Evolutionary conservation across 768 basidiomycete genomes (phyloP).

Genomic region (Pulveroboletus sp.): DNA sequence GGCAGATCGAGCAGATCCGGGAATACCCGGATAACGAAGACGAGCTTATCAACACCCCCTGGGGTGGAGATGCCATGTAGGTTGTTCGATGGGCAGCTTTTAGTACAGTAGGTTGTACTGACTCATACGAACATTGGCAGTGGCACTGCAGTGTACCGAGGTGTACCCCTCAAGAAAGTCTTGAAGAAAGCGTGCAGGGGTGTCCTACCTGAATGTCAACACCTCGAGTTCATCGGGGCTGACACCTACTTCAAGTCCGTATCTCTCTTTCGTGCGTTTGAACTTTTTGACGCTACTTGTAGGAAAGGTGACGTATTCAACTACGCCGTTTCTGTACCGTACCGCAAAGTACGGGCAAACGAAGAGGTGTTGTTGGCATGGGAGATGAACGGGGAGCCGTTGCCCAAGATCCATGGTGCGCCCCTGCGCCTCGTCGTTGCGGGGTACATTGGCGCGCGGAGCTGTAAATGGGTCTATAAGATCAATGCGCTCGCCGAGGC

Average conservation of each 20-base stretch:
- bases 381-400: conserved; percentile 25
- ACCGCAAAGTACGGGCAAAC: conserved; percentile 44
- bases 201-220: conserved; percentile 43
- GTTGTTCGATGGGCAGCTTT: conserved; percentile 2
- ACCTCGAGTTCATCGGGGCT: conserved; percentile 55
- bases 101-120: background rate
- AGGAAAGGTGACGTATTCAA: conserved; percentile 39
- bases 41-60: conserved; percentile 51
- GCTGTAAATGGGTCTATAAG: conserved; percentile 51
- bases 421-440: conserved; percentile 51
- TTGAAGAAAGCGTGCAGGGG: conserved; percentile 53
- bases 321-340: conserved; percentile 49
- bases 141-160: conserved; percentile 51
- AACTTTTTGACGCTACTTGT: background rate
- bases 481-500: conserved; percentile 50
- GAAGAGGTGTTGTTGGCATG: conserved; percentile 40
- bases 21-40: conserved; percentile 56
- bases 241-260: conserved; percentile 55
- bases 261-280: background rate
- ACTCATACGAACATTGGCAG: conserved; percentile 38
- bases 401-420: conserved; percentile 50
- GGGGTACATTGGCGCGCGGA: conserved; percentile 54
- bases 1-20: conserved; percentile 50
- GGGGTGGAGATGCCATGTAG: conserved; percentile 53
- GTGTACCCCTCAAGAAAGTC: conserved; percentile 52